These are phyloP conservation scores for Sesbania bispinosa DNA, from an alignment of 306 rosid species.

Conservation along the genomic window DNA sequence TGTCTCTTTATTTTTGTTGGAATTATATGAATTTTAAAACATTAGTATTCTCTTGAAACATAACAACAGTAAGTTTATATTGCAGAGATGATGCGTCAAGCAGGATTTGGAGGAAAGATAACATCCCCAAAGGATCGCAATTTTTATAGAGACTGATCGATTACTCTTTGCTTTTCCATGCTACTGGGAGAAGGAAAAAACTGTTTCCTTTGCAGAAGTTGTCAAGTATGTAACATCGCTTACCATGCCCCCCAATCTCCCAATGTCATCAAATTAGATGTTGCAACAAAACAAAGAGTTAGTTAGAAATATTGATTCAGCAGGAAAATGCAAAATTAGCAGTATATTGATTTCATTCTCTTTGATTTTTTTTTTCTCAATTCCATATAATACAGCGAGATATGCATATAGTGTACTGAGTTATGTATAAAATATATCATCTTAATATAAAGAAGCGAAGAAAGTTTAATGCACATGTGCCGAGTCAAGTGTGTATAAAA, in stretches of 20 bases:
- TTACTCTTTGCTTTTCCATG: slow-evolving; percentile 29
- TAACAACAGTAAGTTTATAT: slow-evolving; percentile 21
- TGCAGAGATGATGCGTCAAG: slow-evolving; percentile 81
- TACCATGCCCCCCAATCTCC: slow-evolving; percentile 10
- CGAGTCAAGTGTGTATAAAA: neutral
- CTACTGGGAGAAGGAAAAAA: slow-evolving; percentile 40
- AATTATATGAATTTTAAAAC: slow-evolving; percentile 1
- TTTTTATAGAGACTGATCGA: slow-evolving; percentile 36
- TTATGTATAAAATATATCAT: slow-evolving; percentile 25
- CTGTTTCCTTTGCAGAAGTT: slow-evolving; percentile 29
- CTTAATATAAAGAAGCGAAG: slow-evolving; percentile 13
- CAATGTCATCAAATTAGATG: slow-evolving; percentile 27
- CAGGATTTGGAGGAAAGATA: slow-evolving; percentile 60
- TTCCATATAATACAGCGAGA: slow-evolving; percentile 28
- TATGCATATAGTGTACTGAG: slow-evolving; percentile 29
- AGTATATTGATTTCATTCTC: neutral
- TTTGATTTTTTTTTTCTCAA: slow-evolving; percentile 7
- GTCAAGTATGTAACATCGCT: slow-evolving; percentile 22
- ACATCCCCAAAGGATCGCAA: slow-evolving; percentile 56
- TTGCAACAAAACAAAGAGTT: slow-evolving; percentile 32
- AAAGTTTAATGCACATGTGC: neutral
- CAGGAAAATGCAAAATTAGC: slow-evolving; percentile 24
- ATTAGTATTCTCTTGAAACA: slow-evolving; percentile 5
- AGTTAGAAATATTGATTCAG: slow-evolving; percentile 18
- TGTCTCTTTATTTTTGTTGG: neutral